Conservation (phyloP, 108 stramenopile genomes). For the Conticribra guillardii region DNA sequence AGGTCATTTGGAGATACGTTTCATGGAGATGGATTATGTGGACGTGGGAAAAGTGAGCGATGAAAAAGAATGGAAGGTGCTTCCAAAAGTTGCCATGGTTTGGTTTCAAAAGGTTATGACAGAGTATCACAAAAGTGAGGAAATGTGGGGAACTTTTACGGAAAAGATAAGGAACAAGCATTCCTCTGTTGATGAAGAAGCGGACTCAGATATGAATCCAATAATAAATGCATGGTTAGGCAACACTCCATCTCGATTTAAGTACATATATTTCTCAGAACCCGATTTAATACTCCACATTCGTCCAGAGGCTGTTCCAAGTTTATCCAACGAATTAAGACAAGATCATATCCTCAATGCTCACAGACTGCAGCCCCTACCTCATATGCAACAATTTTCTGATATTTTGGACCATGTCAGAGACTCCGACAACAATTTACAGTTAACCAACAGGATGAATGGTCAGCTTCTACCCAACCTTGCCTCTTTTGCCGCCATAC, state of each 20-base stretch:
- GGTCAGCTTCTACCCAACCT: conserved; percentile 5
- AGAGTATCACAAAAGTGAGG: not conserved
- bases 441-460: not conserved
- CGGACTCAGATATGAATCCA: not conserved
- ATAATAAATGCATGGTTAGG: conserved; percentile 14
- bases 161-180: too few relatives aligned
- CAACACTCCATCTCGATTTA: conserved; percentile 11
- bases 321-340: conserved; percentile 11
- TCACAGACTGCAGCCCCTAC: conserved; percentile 25
- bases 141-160: not conserved
- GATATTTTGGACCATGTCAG: conserved; percentile 3
- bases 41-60: not conserved
- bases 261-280: conserved; percentile 30
- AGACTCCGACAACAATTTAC: not conserved
- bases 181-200: too few relatives aligned
- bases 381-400: conserved; percentile 32
- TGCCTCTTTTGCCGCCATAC: conserved; percentile 14
- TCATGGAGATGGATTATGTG: conserved; percentile 26
- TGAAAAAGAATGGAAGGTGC: conserved; percentile 6
- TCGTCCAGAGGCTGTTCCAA: conserved; percentile 6
- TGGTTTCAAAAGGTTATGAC: conserved; percentile 3
- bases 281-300: conserved; percentile 35
- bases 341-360: conserved; percentile 29
- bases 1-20: conserved; percentile 7
- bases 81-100: conserved; percentile 17